Evolutionary conservation across 2,329 filamentous ascomycete species (phyloP).

Genomic region (Trichoderma harzianum): DNA sequence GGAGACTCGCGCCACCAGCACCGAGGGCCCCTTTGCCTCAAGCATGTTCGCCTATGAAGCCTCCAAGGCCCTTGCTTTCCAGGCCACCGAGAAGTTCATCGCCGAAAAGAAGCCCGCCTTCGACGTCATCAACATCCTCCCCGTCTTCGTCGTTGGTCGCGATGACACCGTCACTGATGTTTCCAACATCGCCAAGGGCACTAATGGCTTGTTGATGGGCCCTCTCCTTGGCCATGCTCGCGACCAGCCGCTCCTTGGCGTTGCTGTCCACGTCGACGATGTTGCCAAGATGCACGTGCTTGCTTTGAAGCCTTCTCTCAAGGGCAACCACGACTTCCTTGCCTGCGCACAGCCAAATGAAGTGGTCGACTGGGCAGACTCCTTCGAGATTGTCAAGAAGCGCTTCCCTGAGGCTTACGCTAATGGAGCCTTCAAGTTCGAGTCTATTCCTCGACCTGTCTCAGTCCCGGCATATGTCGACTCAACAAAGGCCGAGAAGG

Average conservation of each 20-base stretch:
- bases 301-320: conserved; percentile 2
- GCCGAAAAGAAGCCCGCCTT: conserved; percentile 32
- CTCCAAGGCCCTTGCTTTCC: conserved; percentile 35
- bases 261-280: conserved; percentile 20
- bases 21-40: conserved; percentile 28
- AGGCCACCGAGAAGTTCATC: conserved; percentile 34
- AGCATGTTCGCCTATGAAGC: conserved; percentile 35
- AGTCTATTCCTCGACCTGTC: neutral
- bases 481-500: conserved; percentile 30
- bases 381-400: conserved; percentile 15
- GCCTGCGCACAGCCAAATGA: neutral
- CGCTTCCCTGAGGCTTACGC: conserved; percentile 15
- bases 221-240: conserved; percentile 32
- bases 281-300: conserved; percentile 19
- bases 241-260: conserved; percentile 26
- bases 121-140: conserved; percentile 36
- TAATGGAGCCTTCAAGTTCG: conserved; percentile 17
- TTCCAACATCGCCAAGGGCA: conserved; percentile 26
- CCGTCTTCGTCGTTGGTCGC: conserved; percentile 36
- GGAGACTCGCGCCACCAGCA: neutral
- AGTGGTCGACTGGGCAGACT: neutral
- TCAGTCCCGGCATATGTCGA: conserved; percentile 21
- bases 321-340: conserved; percentile 14
- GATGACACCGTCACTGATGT: conserved; percentile 29
- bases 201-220: conserved; percentile 34